These are phyloP conservation scores for Diatrype stigma DNA, from an alignment of 2,329 filamentous ascomycete genomes.

Conservation along the genomic window DNA sequence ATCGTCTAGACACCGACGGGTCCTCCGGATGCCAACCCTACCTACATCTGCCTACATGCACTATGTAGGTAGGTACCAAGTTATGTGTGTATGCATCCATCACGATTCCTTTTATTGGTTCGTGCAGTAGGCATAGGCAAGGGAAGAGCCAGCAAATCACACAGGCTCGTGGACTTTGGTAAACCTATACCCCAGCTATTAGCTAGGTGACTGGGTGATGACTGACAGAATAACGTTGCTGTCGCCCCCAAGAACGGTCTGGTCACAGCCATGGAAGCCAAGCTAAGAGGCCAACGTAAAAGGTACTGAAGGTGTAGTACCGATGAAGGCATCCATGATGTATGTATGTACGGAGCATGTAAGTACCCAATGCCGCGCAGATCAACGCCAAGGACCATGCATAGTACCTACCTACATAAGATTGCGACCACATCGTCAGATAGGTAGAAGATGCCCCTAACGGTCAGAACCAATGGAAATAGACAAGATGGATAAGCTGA, in stretches of 20 bases:
- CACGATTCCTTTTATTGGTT: too few relatives aligned
- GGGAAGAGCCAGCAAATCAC: neutral
- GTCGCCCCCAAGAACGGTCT: neutral
- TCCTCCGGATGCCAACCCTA: too few relatives aligned
- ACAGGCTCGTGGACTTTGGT: neutral
- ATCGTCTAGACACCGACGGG: too few relatives aligned
- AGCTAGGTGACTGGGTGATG: neutral
- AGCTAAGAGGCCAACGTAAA: neutral
- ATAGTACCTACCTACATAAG: too few relatives aligned
- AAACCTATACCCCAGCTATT: neutral
- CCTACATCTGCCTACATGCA: too few relatives aligned
- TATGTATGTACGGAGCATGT: too few relatives aligned
- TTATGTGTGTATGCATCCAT: too few relatives aligned
- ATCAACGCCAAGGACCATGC: neutral
- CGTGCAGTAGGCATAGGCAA: neutral
- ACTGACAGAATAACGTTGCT: neutral
- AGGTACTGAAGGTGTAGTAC: too few relatives aligned
- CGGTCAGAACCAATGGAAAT: neutral
- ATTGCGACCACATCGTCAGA: too few relatives aligned
- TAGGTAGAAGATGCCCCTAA: too few relatives aligned
- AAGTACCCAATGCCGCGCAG: neutral
- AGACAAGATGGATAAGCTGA: conserved; percentile 6
- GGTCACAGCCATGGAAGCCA: neutral
- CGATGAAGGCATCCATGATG: too few relatives aligned
- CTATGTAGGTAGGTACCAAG: too few relatives aligned